phyloP scores from a whole-genome alignment of 1,284 basidiomycete species.

The Mycena citricolor region DNA sequence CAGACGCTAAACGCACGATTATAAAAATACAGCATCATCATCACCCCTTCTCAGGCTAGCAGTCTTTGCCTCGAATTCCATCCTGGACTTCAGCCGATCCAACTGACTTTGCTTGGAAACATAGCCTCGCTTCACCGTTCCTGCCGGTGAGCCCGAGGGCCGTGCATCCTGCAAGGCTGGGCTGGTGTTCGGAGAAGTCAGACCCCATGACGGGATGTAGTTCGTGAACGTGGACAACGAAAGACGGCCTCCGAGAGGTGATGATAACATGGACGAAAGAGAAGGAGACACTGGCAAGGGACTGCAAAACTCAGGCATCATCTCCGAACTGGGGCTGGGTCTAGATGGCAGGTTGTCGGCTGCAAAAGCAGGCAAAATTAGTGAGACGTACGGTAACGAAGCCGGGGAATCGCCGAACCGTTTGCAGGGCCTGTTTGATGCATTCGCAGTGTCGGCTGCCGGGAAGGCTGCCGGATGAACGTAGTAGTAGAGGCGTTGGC shows the following conservation, averaged over 20 bases:
- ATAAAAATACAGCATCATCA: slow-evolving; percentile 42
- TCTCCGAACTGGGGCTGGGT: slow-evolving; percentile 35
- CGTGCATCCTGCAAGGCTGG: slow-evolving; percentile 23
- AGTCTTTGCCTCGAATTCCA: slow-evolving; percentile 38
- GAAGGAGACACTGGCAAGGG: slow-evolving; percentile 32
- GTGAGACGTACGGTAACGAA: slow-evolving; percentile 57
- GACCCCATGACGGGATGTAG: slow-evolving; percentile 49
- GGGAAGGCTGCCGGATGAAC: slow-evolving; percentile 53
- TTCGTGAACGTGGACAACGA: slow-evolving; percentile 52
- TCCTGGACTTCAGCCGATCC: slow-evolving; percentile 52
- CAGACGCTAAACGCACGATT: slow-evolving; percentile 31
- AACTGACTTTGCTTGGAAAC: slow-evolving; percentile 65
- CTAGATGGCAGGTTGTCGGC: slow-evolving; percentile 32
- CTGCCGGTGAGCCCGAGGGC: slow-evolving; percentile 12
- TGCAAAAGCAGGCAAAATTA: slow-evolving; percentile 37
- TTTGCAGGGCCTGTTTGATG: slow-evolving; percentile 37
- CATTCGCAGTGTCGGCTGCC: slow-evolving; percentile 34
- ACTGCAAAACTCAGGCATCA: too few relatives aligned
- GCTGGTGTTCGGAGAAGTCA: slow-evolving; percentile 40
- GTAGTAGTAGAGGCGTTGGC: slow-evolving; percentile 36
- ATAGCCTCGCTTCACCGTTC: slow-evolving; percentile 35
- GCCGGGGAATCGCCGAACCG: slow-evolving; percentile 55
- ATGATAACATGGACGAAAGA: slow-evolving; percentile 48
- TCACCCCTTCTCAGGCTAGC: slow-evolving; percentile 33
- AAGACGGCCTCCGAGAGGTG: slow-evolving; percentile 51